Percentiles rank a stretch among this genome's conserved stretches.
Conservation (phyloP, 768 basidiomycete genomes). For the Cyclocybe cylindracea region DNA sequence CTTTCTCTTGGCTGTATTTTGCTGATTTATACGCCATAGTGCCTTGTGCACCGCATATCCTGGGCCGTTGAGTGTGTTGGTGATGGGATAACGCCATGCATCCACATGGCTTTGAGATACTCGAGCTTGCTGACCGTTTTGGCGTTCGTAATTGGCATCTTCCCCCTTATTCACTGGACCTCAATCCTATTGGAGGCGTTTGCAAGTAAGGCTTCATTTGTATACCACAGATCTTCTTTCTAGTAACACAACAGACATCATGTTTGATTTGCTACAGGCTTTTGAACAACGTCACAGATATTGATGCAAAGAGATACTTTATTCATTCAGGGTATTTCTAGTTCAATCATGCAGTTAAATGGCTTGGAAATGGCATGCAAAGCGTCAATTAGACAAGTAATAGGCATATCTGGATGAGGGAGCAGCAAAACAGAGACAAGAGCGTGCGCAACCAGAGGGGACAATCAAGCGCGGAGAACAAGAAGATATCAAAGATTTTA, state of each 20-base stretch:
- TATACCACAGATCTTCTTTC: slow-evolving; percentile 13
- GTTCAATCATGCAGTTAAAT: neutral
- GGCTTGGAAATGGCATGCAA: neutral
- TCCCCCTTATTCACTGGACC: slow-evolving; percentile 40
- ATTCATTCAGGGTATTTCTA: slow-evolving; percentile 32
- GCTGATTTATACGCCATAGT: slow-evolving; percentile 2
- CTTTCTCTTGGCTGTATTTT: too few relatives aligned
- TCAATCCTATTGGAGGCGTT: slow-evolving; percentile 42
- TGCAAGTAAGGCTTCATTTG: slow-evolving; percentile 33
- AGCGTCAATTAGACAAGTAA: too few relatives aligned
- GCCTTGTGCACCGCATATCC: slow-evolving; percentile 22
- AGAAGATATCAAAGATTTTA: too few relatives aligned
- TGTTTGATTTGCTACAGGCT: slow-evolving; percentile 26
- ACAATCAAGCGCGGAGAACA: too few relatives aligned
- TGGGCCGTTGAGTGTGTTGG: slow-evolving; percentile 23
- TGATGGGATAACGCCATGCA: too few relatives aligned
- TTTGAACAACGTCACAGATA: slow-evolving; percentile 25
- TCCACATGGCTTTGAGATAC: slow-evolving; percentile 27
- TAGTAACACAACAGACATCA: slow-evolving; percentile 12
- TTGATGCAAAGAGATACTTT: slow-evolving; percentile 32
- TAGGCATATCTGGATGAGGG: neutral
- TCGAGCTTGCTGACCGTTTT: slow-evolving; percentile 18
- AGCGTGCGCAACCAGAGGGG: too few relatives aligned
- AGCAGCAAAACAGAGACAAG: neutral
- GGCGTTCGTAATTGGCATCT: slow-evolving; percentile 30